Conservation (phyloP, 352 stramenopile genomes). For the Plasmopara muralis region DNA sequence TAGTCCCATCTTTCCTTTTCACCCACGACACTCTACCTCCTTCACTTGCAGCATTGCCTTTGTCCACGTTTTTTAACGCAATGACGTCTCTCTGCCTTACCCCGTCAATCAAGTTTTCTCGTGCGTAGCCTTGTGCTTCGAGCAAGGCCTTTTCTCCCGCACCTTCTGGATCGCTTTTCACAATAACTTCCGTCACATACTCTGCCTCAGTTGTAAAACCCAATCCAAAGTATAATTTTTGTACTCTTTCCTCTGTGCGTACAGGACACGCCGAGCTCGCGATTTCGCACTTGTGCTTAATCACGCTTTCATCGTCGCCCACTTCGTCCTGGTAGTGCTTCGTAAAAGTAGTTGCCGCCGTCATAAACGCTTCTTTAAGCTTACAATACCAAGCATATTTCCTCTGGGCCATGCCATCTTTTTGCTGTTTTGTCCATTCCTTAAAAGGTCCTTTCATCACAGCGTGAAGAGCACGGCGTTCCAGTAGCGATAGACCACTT, state of each 20-base stretch:
- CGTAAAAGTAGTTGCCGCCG: slow-evolving; percentile 23
- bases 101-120: slow-evolving; percentile 37
- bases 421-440: slow-evolving; percentile 74
- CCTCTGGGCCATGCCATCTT: slow-evolving; percentile 72
- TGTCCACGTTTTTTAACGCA: not conserved
- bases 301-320: not conserved
- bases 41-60: not conserved
- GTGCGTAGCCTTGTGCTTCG: slow-evolving; percentile 46
- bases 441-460: slow-evolving; percentile 45
- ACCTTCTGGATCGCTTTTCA: slow-evolving; percentile 64
- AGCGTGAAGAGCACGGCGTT: slow-evolving; percentile 81
- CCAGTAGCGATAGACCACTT: slow-evolving; percentile 66
- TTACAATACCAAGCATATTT: slow-evolving; percentile 84
- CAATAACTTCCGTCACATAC: slow-evolving; percentile 48
- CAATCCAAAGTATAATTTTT: slow-evolving; percentile 43
- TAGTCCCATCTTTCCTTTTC: slow-evolving; percentile 9
- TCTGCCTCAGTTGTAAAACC: slow-evolving; percentile 41
- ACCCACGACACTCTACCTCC: slow-evolving; percentile 28
- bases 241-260: slow-evolving; percentile 30
- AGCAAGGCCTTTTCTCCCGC: slow-evolving; percentile 53
- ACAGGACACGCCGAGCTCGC: slow-evolving; percentile 49
- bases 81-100: slow-evolving; percentile 33
- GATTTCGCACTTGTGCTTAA: slow-evolving; percentile 29
- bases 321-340: slow-evolving; percentile 13
- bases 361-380: slow-evolving; percentile 53